Evolutionary conservation across 495 filamentous ascomycete genomes (phyloP).

Genomic region (Tetracladium marchalianum): DNA sequence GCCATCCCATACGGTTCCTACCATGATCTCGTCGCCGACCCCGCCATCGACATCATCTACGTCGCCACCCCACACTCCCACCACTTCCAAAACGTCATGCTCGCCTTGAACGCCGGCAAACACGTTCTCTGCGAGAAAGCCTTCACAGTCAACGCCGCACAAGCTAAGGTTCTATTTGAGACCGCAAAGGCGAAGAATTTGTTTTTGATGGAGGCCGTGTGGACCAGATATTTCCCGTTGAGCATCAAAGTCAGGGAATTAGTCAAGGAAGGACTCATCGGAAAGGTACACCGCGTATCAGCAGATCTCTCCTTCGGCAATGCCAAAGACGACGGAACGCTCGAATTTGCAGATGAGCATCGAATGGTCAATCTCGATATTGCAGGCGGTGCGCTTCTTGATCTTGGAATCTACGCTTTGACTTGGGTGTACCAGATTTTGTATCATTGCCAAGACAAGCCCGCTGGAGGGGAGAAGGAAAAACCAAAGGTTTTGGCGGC

Average conservation of each 20-base stretch:
- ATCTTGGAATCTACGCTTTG: constrained; percentile 79
- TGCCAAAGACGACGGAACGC: constrained; percentile 23
- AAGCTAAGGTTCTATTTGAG: constrained; percentile 64
- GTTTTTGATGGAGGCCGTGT: constrained; percentile 95
- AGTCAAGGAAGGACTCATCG: constrained; percentile 48
- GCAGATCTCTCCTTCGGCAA: constrained; percentile 53
- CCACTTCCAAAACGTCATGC: constrained; percentile 85
- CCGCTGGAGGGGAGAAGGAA: constrained; percentile 33
- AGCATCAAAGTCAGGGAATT: constrained; percentile 59
- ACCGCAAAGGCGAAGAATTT: constrained; percentile 70
- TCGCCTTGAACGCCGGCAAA: constrained; percentile 75
- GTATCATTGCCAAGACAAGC: constrained; percentile 36
- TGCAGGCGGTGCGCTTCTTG: constrained; percentile 75
- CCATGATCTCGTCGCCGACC: constrained; percentile 43
- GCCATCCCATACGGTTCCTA: constrained; percentile 77
- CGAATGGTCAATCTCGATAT: constrained; percentile 83
- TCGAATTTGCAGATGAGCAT: constrained; percentile 44
- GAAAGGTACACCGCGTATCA: constrained; percentile 64
- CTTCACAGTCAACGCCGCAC: constrained; percentile 79
- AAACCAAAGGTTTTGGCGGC: constrained; percentile 35
- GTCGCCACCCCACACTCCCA: constrained; percentile 92
- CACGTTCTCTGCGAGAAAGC: constrained; percentile 90
- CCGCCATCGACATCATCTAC: constrained; percentile 77
- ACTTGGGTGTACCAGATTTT: constrained; percentile 93
- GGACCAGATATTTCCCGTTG: constrained; percentile 82